Conservation (phyloP, 257 asterid genomes). For the Craterostigma plantagineum region DNA sequence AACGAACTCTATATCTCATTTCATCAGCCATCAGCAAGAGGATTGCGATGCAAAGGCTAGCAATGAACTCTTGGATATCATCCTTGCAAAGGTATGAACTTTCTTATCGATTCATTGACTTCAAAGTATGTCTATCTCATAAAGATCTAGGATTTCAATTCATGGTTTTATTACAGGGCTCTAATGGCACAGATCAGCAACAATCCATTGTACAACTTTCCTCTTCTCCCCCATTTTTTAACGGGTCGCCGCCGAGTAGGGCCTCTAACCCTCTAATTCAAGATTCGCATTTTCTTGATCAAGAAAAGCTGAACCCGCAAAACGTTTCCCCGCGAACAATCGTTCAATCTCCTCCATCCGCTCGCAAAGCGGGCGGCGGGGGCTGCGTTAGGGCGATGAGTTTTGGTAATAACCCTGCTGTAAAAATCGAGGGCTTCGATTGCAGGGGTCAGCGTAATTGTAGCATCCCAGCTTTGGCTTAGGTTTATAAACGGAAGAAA, state of each 20-base stretch:
- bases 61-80: conserved; percentile 4
- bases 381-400: conserved; percentile 57
- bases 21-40: conserved; percentile 5
- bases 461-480: conserved; percentile 95
- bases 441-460: conserved; percentile 79
- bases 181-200: conserved; percentile 35
- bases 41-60: conserved; percentile 4
- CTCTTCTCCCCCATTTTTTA: conserved; percentile 98
- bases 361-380: conserved; percentile 31
- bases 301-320: conserved; percentile 36
- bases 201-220: conserved; percentile 31
- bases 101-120: not conserved
- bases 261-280: conserved; percentile 96
- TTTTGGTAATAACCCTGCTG: conserved; percentile 93
- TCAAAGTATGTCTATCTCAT: not conserved
- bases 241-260: conserved; percentile 99
- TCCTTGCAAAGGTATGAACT: conserved; percentile 4
- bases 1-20: not conserved
- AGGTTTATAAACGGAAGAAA: not conserved
- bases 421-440: conserved; percentile 86
- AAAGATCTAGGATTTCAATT: not conserved
- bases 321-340: conserved; percentile 51
- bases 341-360: conserved; percentile 19
- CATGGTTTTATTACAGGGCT: conserved; percentile 29
- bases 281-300: conserved; percentile 37